phyloP scores from a whole-genome alignment of 345 rosid species.

The Lepidium africanum region DNA sequence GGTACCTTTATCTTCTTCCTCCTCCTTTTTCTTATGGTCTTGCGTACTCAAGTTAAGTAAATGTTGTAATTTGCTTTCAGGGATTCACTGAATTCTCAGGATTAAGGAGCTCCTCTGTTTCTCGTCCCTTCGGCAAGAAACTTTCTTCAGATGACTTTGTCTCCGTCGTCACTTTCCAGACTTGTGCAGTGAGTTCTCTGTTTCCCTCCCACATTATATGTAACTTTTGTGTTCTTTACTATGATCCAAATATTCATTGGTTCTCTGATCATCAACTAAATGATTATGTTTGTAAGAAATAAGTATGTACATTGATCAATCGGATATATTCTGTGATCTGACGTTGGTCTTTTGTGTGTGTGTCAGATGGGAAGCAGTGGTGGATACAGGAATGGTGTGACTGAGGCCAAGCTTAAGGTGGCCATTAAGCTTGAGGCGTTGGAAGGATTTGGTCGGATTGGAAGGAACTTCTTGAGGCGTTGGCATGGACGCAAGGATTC shows the following conservation, averaged over 20 bases:
- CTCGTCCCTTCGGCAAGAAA: conserved; percentile 55
- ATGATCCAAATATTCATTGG: background rate
- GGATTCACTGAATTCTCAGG: conserved; percentile 75
- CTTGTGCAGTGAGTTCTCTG: conserved; percentile 60
- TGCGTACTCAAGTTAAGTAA: background rate
- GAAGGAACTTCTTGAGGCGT: conserved; percentile 94
- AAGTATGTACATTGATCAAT: background rate
- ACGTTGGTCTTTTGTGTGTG: background rate
- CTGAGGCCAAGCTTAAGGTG: conserved; percentile 80
- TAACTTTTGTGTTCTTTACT: background rate
- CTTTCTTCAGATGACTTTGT: conserved; percentile 56
- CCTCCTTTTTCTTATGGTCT: background rate
- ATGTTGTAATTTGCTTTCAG: conserved; percentile 28
- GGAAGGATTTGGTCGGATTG: conserved; percentile 88
- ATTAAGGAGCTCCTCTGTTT: conserved; percentile 48
- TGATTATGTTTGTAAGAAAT: background rate
- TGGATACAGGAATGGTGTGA: conserved; percentile 57
- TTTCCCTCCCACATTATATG: background rate
- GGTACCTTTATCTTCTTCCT: conserved; percentile 29
- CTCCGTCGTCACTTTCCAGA: conserved; percentile 59
- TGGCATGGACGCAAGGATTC: conserved; percentile 97
- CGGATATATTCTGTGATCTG: background rate
- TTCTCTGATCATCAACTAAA: background rate
- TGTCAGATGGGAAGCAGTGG: conserved; percentile 57
- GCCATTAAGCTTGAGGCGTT: too few species aligned